Evolutionary conservation across 371 early-diverging fungal species (phyloP).

Genomic region (Lichtheimia corymbifera): DNA sequence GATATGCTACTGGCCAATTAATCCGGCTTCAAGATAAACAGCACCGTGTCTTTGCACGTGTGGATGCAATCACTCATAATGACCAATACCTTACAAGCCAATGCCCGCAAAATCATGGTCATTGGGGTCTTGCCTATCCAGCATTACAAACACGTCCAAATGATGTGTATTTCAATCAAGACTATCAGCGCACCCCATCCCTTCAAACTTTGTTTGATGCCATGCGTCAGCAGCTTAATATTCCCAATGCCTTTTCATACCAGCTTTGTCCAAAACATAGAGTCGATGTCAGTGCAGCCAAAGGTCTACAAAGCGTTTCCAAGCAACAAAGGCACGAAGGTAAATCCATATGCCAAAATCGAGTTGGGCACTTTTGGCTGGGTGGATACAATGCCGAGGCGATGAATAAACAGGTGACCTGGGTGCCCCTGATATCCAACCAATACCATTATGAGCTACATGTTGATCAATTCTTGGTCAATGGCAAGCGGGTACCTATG

Average conservation of each 20-base stretch:
- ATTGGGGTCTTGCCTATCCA: constrained; percentile 21
- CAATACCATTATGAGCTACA: constrained; percentile 38
- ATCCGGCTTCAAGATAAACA: constrained; percentile 4
- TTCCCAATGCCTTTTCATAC: constrained; percentile 14
- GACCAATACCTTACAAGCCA: constrained; percentile 9
- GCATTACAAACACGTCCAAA: constrained; percentile 16
- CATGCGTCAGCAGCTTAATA: constrained; percentile 3
- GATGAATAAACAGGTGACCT: constrained; percentile 2
- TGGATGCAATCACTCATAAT: constrained; percentile 13
- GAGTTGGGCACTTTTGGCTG: constrained; percentile 19
- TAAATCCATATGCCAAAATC: neutral
- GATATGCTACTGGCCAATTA: constrained; percentile 17
- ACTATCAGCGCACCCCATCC: neutral
- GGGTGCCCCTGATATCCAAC: constrained; percentile 21
- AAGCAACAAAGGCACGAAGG: neutral
- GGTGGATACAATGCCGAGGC: constrained; percentile 10
- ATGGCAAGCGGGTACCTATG: constrained; percentile 22
- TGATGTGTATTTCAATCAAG: constrained; percentile 3
- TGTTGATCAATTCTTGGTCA: constrained; percentile 37
- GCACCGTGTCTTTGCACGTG: constrained; percentile 7
- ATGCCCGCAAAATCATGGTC: constrained; percentile 23
- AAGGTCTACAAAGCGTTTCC: constrained; percentile 1
- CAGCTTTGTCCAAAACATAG: constrained; percentile 13
- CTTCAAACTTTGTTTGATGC: constrained; percentile 15
- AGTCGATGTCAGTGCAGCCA: constrained; percentile 5